Percentiles rank a stretch among this genome's conserved stretches.
Conservation (phyloP, 306 rosid species). For the Cicer judaicum region DNA sequence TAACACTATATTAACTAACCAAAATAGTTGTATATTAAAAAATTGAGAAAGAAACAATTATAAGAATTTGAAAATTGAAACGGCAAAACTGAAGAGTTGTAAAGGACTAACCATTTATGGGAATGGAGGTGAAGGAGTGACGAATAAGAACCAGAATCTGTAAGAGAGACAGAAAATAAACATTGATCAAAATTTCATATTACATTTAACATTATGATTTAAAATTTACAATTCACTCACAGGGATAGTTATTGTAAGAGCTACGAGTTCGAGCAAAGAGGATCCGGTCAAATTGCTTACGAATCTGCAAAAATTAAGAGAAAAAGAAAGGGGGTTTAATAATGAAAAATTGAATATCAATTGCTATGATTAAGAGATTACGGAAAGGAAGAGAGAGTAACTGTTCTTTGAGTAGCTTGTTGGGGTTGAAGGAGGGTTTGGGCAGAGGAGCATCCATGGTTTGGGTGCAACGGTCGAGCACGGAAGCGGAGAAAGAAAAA, state of each 20-base stretch:
- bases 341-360: background rate
- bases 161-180: conserved; percentile 14
- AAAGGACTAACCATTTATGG: conserved; percentile 40
- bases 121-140: conserved; percentile 46
- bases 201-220: background rate
- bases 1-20: conserved; percentile 35
- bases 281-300: conserved; percentile 58
- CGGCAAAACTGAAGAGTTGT: background rate
- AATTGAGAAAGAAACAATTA: background rate
- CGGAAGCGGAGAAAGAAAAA: background rate
- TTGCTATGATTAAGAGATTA: conserved; percentile 18
- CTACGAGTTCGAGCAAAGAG: conserved; percentile 62
- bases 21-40: background rate
- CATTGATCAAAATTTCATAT: background rate
- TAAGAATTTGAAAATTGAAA: background rate
- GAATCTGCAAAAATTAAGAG: conserved; percentile 18
- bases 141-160: conserved; percentile 51
- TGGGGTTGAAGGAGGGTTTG: conserved; percentile 60
- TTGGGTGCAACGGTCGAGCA: background rate
- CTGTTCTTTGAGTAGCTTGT: conserved; percentile 86
- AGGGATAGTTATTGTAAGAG: conserved; percentile 49
- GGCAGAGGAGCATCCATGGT: conserved; percentile 62
- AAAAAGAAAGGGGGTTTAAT: background rate
- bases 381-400: conserved; percentile 32
- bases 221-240: conserved; percentile 28